These are phyloP conservation scores for Penicillium simplicissimum DNA, from an alignment of 495 filamentous ascomycete species.

Conservation along the genomic window DNA sequence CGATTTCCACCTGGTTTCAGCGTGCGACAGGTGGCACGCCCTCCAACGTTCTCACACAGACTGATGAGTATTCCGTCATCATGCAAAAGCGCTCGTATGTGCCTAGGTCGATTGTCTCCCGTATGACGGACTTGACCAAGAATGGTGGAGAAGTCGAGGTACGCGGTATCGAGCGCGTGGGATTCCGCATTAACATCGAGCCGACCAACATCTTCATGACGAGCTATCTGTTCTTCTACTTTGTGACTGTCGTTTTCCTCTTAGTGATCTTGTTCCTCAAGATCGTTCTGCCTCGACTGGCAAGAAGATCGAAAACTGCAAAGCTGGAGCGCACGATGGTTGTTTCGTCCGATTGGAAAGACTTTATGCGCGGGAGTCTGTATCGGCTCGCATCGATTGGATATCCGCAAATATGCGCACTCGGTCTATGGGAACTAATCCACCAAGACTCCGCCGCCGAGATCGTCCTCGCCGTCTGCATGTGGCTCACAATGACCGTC, in stretches of 20 bases:
- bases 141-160: constrained; percentile 64
- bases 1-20: constrained; percentile 93
- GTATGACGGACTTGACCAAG: constrained; percentile 44
- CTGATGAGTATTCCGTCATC: constrained; percentile 77
- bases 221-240: constrained; percentile 82
- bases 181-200: constrained; percentile 80
- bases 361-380: constrained; percentile 84
- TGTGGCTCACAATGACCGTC: constrained; percentile 77
- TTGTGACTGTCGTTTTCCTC: constrained; percentile 75
- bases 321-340: constrained; percentile 65
- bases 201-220: constrained; percentile 92
- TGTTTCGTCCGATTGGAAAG: constrained; percentile 85
- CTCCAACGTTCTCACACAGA: constrained; percentile 67
- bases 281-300: constrained; percentile 66
- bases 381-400: constrained; percentile 88
- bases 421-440: constrained; percentile 94
- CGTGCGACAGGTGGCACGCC: constrained; percentile 87
- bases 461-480: constrained; percentile 83
- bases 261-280: constrained; percentile 75
- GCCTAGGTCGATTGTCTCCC: constrained; percentile 36
- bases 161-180: constrained; percentile 84
- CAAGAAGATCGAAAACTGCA: constrained; percentile 73
- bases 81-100: constrained; percentile 70
- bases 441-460: constrained; percentile 81
- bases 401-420: constrained; percentile 85